Evolutionary conservation across 169 alveolate genomes (phyloP).

Genomic region (Prorocentrum cordatum): DNA sequence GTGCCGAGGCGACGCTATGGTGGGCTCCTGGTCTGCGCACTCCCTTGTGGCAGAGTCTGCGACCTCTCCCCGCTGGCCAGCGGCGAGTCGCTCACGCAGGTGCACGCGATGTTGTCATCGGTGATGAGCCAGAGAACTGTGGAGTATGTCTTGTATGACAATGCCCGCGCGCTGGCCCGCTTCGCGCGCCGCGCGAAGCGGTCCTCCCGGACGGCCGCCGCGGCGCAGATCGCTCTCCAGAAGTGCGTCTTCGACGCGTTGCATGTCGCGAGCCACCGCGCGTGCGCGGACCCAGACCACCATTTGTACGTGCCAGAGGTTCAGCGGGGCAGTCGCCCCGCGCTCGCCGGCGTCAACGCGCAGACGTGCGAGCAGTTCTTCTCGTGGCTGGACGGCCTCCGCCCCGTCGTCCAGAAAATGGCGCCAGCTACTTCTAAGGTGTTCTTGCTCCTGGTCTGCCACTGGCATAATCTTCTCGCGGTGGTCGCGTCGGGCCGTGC

Average conservation of each 20-base stretch:
- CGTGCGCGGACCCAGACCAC: neutral
- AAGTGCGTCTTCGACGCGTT: neutral
- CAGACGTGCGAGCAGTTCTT: constrained; percentile 15
- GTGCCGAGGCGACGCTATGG: neutral
- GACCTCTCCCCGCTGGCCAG: neutral
- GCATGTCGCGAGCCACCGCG: neutral
- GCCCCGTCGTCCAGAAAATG: neutral
- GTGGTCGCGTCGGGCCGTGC: neutral
- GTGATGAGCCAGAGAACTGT: neutral
- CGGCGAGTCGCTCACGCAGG: constrained; percentile 1
- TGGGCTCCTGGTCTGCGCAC: neutral
- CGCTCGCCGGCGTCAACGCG: neutral
- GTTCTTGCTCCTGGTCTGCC: neutral
- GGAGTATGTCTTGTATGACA: neutral
- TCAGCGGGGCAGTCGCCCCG: neutral
- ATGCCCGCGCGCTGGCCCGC: constrained; percentile 20
- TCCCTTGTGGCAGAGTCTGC: constrained; percentile 2
- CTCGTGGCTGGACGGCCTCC: neutral
- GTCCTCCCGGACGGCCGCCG: neutral
- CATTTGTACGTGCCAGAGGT: neutral
- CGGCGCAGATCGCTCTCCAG: neutral
- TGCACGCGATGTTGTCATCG: neutral
- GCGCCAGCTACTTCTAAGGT: neutral
- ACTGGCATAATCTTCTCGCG: neutral
- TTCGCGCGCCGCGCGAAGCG: neutral